Evolutionary conservation across 108 stramenopile genomes (phyloP).

Genomic region (Skeletonema grethae): DNA sequence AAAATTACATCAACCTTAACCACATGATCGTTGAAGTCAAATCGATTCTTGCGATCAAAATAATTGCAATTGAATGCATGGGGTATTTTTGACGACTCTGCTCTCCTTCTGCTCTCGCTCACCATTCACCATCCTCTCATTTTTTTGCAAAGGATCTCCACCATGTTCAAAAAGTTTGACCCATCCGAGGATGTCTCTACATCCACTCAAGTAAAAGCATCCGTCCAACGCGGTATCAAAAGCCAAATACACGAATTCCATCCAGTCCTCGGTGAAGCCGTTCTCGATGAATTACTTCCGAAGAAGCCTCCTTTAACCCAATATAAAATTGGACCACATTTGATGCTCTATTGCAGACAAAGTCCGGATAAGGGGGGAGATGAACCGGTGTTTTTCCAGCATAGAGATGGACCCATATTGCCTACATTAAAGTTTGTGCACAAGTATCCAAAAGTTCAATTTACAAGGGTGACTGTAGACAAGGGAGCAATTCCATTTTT

Average conservation of each 20-base stretch:
- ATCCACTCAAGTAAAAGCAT: constrained; percentile 86
- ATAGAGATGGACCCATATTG: constrained; percentile 93
- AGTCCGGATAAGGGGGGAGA: constrained; percentile 45
- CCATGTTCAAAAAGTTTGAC: constrained; percentile 87
- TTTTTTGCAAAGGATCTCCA: constrained; percentile 1
- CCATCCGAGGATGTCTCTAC: constrained; percentile 77
- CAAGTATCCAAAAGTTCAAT: constrained; percentile 71
- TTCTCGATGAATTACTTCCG: constrained; percentile 87
- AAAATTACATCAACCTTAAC: too few relatives aligned
- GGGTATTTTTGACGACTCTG: too few relatives aligned
- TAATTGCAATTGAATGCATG: too few relatives aligned
- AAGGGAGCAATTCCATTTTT: constrained; percentile 95
- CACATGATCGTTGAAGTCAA: too few relatives aligned
- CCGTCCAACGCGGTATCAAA: constrained; percentile 84
- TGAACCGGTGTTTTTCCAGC: constrained; percentile 90
- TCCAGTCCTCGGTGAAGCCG: constrained; percentile 78
- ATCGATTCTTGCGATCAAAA: too few relatives aligned
- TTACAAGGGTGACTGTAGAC: constrained; percentile 78
- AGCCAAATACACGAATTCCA: constrained; percentile 61
- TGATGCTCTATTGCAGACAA: constrained; percentile 80
- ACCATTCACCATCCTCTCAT: too few relatives aligned
- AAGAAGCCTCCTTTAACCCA: constrained; percentile 88
- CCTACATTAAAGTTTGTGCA: constrained; percentile 91
- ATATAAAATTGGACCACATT: constrained; percentile 82
- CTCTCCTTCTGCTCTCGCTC: too few relatives aligned